Evolutionary conservation across 306 rosid species (phyloP).

Genomic region (Pterocarpus macrocarpus): DNA sequence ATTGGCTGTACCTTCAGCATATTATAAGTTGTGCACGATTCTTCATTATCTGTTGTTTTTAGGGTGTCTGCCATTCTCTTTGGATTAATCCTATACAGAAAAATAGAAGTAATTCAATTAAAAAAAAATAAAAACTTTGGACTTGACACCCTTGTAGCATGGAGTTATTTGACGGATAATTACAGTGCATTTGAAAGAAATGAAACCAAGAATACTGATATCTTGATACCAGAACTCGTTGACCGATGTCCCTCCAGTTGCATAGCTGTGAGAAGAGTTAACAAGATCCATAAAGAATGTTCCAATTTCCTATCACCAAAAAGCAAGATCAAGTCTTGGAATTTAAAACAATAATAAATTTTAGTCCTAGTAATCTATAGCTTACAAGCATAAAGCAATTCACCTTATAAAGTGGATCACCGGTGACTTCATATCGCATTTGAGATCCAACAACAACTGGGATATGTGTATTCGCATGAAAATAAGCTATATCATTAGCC

Average conservation of each 20-base stretch:
- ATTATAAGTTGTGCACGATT: slow-evolving; percentile 83
- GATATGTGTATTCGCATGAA: slow-evolving; percentile 81
- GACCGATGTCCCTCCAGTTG: slow-evolving; percentile 93
- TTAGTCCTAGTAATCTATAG: slow-evolving; percentile 6
- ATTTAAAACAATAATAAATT: background rate
- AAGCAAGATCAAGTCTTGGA: slow-evolving; percentile 6
- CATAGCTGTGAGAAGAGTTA: slow-evolving; percentile 85
- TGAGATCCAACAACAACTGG: slow-evolving; percentile 83
- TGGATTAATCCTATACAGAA: slow-evolving; percentile 67
- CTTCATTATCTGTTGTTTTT: slow-evolving; percentile 67
- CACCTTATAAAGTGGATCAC: slow-evolving; percentile 86
- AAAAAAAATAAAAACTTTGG: background rate
- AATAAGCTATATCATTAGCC: slow-evolving; percentile 75
- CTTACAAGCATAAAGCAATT: slow-evolving; percentile 1
- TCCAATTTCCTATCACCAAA: slow-evolving; percentile 67
- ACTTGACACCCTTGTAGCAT: background rate
- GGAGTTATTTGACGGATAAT: slow-evolving; percentile 18
- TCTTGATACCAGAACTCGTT: slow-evolving; percentile 74
- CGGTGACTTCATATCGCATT: slow-evolving; percentile 78
- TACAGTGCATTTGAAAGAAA: slow-evolving; percentile 38
- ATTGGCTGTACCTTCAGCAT: slow-evolving; percentile 72
- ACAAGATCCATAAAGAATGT: slow-evolving; percentile 77
- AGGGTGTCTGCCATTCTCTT: slow-evolving; percentile 66
- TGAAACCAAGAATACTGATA: slow-evolving; percentile 1
- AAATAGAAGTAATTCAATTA: slow-evolving; percentile 17